Percentiles rank a stretch among this genome's conserved stretches.
phyloP scores from a whole-genome alignment of 129 eudicot species.

The Arctium minus region DNA sequence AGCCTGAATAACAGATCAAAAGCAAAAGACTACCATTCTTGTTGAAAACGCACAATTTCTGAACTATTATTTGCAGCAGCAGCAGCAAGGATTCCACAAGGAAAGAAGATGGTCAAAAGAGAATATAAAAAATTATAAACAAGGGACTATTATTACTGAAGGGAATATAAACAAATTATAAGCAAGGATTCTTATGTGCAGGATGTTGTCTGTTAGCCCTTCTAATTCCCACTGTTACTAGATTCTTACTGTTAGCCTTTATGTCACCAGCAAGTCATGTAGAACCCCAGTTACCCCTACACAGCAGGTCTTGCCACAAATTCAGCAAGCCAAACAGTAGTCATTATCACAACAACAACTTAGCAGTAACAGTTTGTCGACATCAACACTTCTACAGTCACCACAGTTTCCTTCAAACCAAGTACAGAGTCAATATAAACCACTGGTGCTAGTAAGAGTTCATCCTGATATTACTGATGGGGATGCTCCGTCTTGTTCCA shows the following conservation, averaged over 20 bases:
- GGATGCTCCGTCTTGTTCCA: constrained; percentile 86
- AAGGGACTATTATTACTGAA: too few relatives aligned
- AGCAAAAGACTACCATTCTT: background rate
- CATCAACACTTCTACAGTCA: constrained; percentile 51
- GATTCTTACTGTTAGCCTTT: too few relatives aligned
- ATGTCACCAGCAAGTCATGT: constrained; percentile 33
- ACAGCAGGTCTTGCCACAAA: constrained; percentile 40
- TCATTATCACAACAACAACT: constrained; percentile 43
- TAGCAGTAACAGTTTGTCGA: constrained; percentile 42
- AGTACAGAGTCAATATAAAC: constrained; percentile 50
- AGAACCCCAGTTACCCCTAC: constrained; percentile 51
- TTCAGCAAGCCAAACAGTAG: constrained; percentile 39
- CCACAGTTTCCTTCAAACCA: constrained; percentile 53
- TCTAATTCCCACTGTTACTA: too few relatives aligned
- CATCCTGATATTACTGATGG: constrained; percentile 54
- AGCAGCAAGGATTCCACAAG: too few relatives aligned
- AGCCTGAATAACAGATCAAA: background rate
- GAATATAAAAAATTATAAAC: too few relatives aligned
- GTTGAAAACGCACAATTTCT: background rate
- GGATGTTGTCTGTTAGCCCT: too few relatives aligned
- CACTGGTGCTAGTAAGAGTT: constrained; percentile 19
- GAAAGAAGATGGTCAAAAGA: too few relatives aligned
- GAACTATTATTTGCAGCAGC: background rate
- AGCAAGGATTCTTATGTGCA: too few relatives aligned
- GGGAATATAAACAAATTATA: too few relatives aligned